Evolutionary conservation across 306 rosid species (phyloP).

Genomic region (Oxytropis ochrocephala): DNA sequence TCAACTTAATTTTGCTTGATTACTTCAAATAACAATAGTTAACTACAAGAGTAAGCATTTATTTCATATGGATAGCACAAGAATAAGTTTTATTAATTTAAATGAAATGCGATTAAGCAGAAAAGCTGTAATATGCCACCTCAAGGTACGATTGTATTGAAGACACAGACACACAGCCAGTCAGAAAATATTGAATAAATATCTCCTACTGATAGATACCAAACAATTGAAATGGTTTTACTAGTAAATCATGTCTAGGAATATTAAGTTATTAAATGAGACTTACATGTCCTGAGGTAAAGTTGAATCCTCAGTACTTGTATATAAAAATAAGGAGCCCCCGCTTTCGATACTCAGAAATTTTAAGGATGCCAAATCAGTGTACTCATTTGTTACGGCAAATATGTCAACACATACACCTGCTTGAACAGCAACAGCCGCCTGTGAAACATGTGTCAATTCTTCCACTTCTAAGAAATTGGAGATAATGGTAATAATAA

Average conservation of each 20-base stretch:
- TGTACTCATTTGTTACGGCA: slow-evolving; percentile 95
- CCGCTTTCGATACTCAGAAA: slow-evolving; percentile 90
- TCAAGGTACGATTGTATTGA: slow-evolving; percentile 8
- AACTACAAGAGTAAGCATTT: background rate
- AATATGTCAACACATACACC: slow-evolving; percentile 96
- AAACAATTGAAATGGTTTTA: slow-evolving; percentile 20
- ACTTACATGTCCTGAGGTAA: slow-evolving; percentile 98
- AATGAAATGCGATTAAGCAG: background rate
- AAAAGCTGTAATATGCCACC: slow-evolving; percentile 3
- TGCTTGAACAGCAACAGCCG: slow-evolving; percentile 94
- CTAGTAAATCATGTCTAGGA: slow-evolving; percentile 4
- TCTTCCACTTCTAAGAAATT: slow-evolving; percentile 26
- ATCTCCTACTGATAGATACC: slow-evolving; percentile 10
- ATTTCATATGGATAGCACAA: slow-evolving; percentile 3
- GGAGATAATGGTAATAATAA: slow-evolving; percentile 1
- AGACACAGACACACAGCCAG: slow-evolving; percentile 5
- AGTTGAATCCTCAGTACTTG: slow-evolving; percentile 85
- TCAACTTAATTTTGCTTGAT: background rate
- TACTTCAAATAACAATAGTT: background rate
- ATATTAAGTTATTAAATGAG: background rate
- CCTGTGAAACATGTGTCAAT: slow-evolving; percentile 58
- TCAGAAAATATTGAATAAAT: background rate
- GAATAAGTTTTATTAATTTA: background rate
- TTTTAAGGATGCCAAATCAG: slow-evolving; percentile 92
- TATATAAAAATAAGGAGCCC: slow-evolving; percentile 76